Percentiles rank a stretch among this genome's conserved stretches.
These are phyloP conservation scores for Xanthoconium purpureum DNA, from an alignment of 768 basidiomycete genomes.

Conservation along the genomic window DNA sequence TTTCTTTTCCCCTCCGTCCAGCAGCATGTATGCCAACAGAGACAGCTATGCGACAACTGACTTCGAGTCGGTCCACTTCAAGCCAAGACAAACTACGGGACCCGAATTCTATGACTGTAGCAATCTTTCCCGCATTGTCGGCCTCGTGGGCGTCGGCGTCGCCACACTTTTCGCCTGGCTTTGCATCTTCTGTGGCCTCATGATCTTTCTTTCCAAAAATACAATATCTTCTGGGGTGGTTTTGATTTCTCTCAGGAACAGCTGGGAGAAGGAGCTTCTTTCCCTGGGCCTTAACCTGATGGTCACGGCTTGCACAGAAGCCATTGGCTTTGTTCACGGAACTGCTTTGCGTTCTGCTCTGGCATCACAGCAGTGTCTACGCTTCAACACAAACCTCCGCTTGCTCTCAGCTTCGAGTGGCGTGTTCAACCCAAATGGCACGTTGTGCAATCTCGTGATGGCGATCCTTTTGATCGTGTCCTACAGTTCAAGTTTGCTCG, in stretches of 20 bases:
- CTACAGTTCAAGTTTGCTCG: constrained; percentile 28
- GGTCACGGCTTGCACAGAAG: constrained; percentile 28
- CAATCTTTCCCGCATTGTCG: constrained; percentile 19
- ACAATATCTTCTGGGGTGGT: constrained; percentile 25
- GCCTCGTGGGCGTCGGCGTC: constrained; percentile 24
- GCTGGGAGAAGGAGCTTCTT: constrained; percentile 20
- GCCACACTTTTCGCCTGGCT: constrained; percentile 19
- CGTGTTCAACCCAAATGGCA: constrained; percentile 23
- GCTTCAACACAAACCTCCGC: constrained; percentile 31
- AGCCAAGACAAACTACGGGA: constrained; percentile 20
- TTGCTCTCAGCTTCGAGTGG: constrained; percentile 23
- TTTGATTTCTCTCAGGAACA: constrained; percentile 13
- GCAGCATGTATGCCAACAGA: constrained; percentile 8
- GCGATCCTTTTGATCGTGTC: constrained; percentile 29
- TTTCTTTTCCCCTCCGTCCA: background rate
- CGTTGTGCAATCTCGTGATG: constrained; percentile 21
- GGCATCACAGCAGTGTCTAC: constrained; percentile 22
- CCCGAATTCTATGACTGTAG: constrained; percentile 31
- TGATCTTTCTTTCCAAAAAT: constrained; percentile 22
- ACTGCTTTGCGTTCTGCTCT: constrained; percentile 28
- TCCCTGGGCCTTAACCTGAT: constrained; percentile 27
- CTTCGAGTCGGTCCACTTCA: constrained; percentile 24
- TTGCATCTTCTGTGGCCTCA: constrained; percentile 24
- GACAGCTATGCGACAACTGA: constrained; percentile 10
- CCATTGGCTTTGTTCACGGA: constrained; percentile 28